These are phyloP conservation scores for Tetrapisispora nanseiensis DNA, from an alignment of 805 yeast genomes.

Conservation along the genomic window DNA sequence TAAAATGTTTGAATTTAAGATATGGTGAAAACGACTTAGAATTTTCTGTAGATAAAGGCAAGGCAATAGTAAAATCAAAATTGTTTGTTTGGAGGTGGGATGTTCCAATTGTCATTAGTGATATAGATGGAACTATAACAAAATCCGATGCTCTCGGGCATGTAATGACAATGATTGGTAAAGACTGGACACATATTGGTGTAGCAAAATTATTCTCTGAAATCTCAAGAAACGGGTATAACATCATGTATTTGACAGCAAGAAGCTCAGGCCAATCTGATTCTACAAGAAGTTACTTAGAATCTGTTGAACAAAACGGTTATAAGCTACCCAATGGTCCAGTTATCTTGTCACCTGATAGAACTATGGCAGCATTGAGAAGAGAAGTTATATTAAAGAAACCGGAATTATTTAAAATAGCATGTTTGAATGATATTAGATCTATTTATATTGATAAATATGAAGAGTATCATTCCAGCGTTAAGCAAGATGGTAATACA, in stretches of 20 bases:
- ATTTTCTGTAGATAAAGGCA: constrained; percentile 76
- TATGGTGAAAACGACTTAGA: constrained; percentile 71
- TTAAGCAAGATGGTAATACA: not conserved
- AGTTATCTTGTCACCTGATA: constrained; percentile 86
- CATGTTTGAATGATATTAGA: constrained; percentile 81
- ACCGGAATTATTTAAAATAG: constrained; percentile 98
- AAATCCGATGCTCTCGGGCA: constrained; percentile 97
- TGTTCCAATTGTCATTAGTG: constrained; percentile 89
- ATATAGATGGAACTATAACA: constrained; percentile 96
- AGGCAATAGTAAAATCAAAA: constrained; percentile 62
- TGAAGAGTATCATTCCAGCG: constrained; percentile 2
- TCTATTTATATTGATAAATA: constrained; percentile 42
- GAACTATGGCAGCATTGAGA: constrained; percentile 89
- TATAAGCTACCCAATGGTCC: constrained; percentile 77
- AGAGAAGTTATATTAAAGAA: constrained; percentile 89
- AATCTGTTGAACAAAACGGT: constrained; percentile 70
- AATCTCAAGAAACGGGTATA: constrained; percentile 78
- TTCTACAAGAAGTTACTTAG: constrained; percentile 72
- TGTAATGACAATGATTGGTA: constrained; percentile 82
- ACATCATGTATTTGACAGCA: constrained; percentile 87
- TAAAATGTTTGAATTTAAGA: constrained; percentile 59
- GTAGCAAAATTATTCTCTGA: constrained; percentile 90
- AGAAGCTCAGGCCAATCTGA: constrained; percentile 95
- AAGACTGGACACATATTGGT: constrained; percentile 97
- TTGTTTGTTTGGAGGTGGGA: constrained; percentile 75